These are phyloP conservation scores for Ceratobasidium theobromae DNA, from an alignment of 1,284 basidiomycete species.

Conservation along the genomic window DNA sequence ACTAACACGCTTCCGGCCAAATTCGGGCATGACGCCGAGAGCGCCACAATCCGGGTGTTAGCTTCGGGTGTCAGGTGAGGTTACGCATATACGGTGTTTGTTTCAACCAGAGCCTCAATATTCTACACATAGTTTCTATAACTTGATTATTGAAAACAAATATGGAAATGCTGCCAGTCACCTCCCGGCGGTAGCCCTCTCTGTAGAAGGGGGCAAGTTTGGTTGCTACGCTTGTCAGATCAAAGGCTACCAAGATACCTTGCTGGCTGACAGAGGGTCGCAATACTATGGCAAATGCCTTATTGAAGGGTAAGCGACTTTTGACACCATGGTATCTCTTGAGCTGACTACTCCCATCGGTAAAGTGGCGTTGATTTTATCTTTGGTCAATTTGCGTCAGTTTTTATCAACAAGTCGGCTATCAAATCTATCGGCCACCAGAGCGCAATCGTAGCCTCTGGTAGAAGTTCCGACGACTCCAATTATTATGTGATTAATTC, in stretches of 20 bases:
- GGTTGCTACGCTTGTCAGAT: slow-evolving; percentile 36
- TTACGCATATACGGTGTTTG: background rate
- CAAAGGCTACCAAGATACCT: slow-evolving; percentile 36
- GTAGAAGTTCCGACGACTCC: slow-evolving; percentile 28
- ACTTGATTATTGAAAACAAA: slow-evolving; percentile 36
- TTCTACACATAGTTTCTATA: slow-evolving; percentile 30
- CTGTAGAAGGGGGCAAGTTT: slow-evolving; percentile 34
- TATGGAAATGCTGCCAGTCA: slow-evolving; percentile 32
- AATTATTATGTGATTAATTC: slow-evolving; percentile 36
- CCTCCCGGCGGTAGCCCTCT: slow-evolving; percentile 36
- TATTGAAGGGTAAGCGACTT: slow-evolving; percentile 34
- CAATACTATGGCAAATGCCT: slow-evolving; percentile 36
- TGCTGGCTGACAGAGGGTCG: slow-evolving; percentile 36
- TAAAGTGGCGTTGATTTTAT: slow-evolving; percentile 35
- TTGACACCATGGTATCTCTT: background rate
- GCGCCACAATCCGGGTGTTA: slow-evolving; percentile 34
- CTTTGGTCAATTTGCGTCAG: slow-evolving; percentile 30
- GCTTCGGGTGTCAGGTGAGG: slow-evolving; percentile 35
- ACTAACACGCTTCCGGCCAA: slow-evolving; percentile 30
- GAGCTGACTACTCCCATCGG: slow-evolving; percentile 14
- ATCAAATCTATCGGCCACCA: slow-evolving; percentile 31
- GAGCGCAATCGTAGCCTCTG: slow-evolving; percentile 35
- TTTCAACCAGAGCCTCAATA: background rate
- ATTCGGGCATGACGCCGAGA: slow-evolving; percentile 34
- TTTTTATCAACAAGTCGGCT: slow-evolving; percentile 30